Evolutionary conservation across 495 filamentous ascomycete genomes (phyloP).

Genomic region (Penicillium ochrochloron): DNA sequence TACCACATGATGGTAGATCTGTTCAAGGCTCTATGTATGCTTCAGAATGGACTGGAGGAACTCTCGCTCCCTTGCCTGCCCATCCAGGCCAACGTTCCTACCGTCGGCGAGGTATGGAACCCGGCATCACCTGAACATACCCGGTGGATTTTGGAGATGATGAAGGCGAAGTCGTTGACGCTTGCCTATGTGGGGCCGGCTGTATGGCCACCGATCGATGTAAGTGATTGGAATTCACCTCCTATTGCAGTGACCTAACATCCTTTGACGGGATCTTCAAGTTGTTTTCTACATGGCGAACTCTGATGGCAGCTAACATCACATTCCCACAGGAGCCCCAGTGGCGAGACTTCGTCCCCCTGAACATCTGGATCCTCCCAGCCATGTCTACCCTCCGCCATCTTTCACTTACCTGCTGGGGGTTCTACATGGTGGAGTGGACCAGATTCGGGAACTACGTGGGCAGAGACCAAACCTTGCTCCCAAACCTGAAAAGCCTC

Average conservation of each 20-base stretch:
- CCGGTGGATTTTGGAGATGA: background rate
- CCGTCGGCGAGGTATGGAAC: background rate
- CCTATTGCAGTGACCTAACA: background rate
- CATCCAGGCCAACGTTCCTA: background rate
- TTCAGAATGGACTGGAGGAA: background rate
- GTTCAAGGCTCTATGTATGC: background rate
- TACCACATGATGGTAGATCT: background rate
- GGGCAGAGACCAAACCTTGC: background rate
- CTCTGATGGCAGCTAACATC: background rate
- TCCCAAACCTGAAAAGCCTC: background rate
- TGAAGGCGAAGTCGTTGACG: background rate
- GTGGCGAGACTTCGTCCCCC: background rate
- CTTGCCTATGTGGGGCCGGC: background rate
- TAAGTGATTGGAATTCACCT: background rate
- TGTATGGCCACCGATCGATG: background rate
- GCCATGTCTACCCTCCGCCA: background rate
- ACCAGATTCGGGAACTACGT: background rate
- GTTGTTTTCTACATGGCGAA: no score
- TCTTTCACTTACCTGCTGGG: background rate
- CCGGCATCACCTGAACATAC: background rate
- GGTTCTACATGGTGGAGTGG: background rate
- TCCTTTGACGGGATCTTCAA: no score
- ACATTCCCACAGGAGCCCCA: background rate
- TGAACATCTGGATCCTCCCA: background rate
- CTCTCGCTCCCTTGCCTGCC: background rate